Conservation (phyloP, 2,329 filamentous ascomycete genomes). For the Xylariaceae sp. region DNA sequence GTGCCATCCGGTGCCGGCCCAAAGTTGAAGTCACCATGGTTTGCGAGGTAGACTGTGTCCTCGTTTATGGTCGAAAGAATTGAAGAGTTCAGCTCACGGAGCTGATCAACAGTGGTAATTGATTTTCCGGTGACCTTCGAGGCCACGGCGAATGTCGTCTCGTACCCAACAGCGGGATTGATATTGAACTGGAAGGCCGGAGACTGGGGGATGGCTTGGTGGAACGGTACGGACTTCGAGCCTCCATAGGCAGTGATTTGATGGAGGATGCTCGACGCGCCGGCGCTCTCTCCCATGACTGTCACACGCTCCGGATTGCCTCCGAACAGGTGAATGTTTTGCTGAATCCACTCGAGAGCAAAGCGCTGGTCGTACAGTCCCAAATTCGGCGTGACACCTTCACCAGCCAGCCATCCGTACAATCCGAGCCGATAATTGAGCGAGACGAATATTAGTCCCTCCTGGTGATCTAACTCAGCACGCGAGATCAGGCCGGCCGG, state of each 20-base stretch:
- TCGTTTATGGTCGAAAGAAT: slow-evolving; percentile 20
- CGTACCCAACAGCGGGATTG: slow-evolving; percentile 2
- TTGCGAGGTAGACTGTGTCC: slow-evolving; percentile 17
- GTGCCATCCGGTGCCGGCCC: slow-evolving; percentile 24
- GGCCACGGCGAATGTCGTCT: not conserved
- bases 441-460: slow-evolving; percentile 20
- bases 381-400: slow-evolving; percentile 38
- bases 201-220: slow-evolving; percentile 20
- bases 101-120: slow-evolving; percentile 8
- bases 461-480: slow-evolving; percentile 9
- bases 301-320: slow-evolving; percentile 31
- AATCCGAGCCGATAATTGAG: slow-evolving; percentile 26
- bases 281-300: slow-evolving; percentile 49
- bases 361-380: slow-evolving; percentile 46
- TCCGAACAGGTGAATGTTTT: slow-evolving; percentile 45
- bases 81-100: slow-evolving; percentile 7
- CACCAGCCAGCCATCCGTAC: slow-evolving; percentile 24
- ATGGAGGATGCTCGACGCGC: slow-evolving; percentile 46
- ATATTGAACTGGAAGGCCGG: slow-evolving; percentile 25
- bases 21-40: slow-evolving; percentile 27
- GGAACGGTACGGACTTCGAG: slow-evolving; percentile 19
- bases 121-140: slow-evolving; percentile 13
- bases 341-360: slow-evolving; percentile 46
- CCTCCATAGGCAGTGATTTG: slow-evolving; percentile 45
- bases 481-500: slow-evolving; percentile 20